These are phyloP conservation scores for Aspergillus sp. DNA, from an alignment of 2,329 filamentous ascomycete genomes.

Conservation along the genomic window DNA sequence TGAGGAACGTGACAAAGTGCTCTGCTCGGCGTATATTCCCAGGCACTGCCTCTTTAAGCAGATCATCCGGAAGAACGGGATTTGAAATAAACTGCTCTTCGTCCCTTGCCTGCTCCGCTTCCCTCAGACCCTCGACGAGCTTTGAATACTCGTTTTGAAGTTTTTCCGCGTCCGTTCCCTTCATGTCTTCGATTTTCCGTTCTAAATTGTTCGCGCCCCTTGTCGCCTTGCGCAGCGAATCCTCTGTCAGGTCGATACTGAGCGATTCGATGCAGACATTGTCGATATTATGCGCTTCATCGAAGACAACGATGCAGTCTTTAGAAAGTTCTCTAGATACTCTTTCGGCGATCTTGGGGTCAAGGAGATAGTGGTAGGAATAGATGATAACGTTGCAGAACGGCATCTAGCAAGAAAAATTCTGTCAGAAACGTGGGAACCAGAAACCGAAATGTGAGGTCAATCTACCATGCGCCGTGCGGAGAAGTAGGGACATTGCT, in stretches of 20 bases:
- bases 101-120: conserved; percentile 78
- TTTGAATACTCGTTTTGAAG: conserved; percentile 93
- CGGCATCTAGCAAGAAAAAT: conserved; percentile 61
- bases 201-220: conserved; percentile 87
- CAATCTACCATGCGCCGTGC: conserved; percentile 71
- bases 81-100: conserved; percentile 98
- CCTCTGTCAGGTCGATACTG: conserved; percentile 93
- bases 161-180: conserved; percentile 88
- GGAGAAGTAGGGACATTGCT: conserved; percentile 97
- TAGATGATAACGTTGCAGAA: conserved; percentile 99
- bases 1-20: conserved; percentile 90
- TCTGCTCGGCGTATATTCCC: conserved; percentile 94
- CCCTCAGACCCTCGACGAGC: conserved; percentile 80
- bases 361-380: conserved; percentile 95
- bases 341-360: conserved; percentile 93
- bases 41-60: conserved; percentile 90
- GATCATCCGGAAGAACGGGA: conserved; percentile 82
- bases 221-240: conserved; percentile 83
- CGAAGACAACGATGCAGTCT: conserved; percentile 97
- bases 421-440: conserved; percentile 16
- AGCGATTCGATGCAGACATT: conserved; percentile 98
- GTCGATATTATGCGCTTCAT: conserved; percentile 98
- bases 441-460: neutral
- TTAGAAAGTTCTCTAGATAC: conserved; percentile 95
- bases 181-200: conserved; percentile 85